Conservation (phyloP, 495 filamentous ascomycete genomes). For the Geopyxis carbonaria region DNA sequence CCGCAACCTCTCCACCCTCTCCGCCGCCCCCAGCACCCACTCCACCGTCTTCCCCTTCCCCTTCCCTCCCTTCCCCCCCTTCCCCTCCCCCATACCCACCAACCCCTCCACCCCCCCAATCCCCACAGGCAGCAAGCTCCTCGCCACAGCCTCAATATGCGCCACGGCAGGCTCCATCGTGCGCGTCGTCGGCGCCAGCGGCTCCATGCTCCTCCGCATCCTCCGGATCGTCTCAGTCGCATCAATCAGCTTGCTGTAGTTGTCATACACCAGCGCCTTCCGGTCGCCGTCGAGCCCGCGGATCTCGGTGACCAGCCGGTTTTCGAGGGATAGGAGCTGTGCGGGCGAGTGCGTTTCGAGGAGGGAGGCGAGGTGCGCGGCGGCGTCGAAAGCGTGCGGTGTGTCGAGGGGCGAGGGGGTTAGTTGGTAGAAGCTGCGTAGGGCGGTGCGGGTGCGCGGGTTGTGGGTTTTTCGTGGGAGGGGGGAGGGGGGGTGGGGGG, state of each 20-base stretch:
- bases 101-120: constrained; percentile 48
- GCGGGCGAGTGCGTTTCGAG: background rate
- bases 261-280: constrained; percentile 95
- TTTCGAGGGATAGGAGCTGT: constrained; percentile 24
- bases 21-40: constrained; percentile 31
- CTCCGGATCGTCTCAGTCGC: constrained; percentile 89
- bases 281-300: constrained; percentile 81
- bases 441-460: constrained; percentile 56
- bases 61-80: constrained; percentile 35
- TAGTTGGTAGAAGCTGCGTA: constrained; percentile 89
- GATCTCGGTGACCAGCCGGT: constrained; percentile 53
- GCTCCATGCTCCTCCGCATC: constrained; percentile 62
- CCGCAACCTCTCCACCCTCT: constrained; percentile 36
- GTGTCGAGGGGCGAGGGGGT: constrained; percentile 30
- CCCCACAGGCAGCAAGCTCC: constrained; percentile 38
- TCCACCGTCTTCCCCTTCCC: constrained; percentile 40
- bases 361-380: constrained; percentile 11
- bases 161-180: constrained; percentile 61
- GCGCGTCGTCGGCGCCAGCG: constrained; percentile 48
- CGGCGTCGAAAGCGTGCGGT: constrained; percentile 26
- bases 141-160: constrained; percentile 65
- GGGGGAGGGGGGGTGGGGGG: constrained; percentile 27
- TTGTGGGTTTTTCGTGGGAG: constrained; percentile 24
- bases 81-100: constrained; percentile 49
- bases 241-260: constrained; percentile 86